Base-by-base conservation (phyloP, 306 rosid genomes). In the Sicyos edulis region DNA sequence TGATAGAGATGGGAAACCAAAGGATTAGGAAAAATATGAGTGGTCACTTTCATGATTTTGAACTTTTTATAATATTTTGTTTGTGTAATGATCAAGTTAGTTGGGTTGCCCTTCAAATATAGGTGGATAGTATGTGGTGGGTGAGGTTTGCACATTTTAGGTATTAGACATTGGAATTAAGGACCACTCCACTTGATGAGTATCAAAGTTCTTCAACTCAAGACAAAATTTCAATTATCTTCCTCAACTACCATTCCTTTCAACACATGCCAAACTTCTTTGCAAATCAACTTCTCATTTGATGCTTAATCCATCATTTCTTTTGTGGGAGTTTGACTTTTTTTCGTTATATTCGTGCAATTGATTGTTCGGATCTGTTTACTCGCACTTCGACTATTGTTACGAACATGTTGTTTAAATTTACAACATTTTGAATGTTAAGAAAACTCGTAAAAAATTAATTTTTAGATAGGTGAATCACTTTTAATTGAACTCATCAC, bases 161-260 rank as follows among this genome's bases (percentile, higher is more conserved):
- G 72, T 21, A 22, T 42, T 21, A 21, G 40, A 67, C 24, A 51
- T 15, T 5, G 20, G 6, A 53, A 61, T 61, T 8, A 45, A 12
- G 72, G 72, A 68, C 57, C 72, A 68, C 55, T 47, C 42, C 54
- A 21, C 2, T 42, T 65, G 52, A 64, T 63, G 16, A 65, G 71
- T 19, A n/a, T 65, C 34, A 17, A 68, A 45, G 13, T 14, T 22
- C 44, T 68, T 49, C 7, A 13, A 12, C 22, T 68, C 24, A 68
- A 49, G 56, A 68, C 72, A 47, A 68, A 22, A 0, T 24, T 68
- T 34, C 52, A 67, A 45, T 49, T 51, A 37, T 66, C 55, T 66
- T 45, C 56, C 55, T 67, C 57, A 47, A 3, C 72, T 67, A 14
- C 72, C 56, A 68, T 68, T 68, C 72, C 72, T 22, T 68, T 68